Evolutionary conservation across 148 eudicot genomes (phyloP), one percentile per base, ranked within the genome.

Genomic region (Suaeda aralocaspica): DNA sequence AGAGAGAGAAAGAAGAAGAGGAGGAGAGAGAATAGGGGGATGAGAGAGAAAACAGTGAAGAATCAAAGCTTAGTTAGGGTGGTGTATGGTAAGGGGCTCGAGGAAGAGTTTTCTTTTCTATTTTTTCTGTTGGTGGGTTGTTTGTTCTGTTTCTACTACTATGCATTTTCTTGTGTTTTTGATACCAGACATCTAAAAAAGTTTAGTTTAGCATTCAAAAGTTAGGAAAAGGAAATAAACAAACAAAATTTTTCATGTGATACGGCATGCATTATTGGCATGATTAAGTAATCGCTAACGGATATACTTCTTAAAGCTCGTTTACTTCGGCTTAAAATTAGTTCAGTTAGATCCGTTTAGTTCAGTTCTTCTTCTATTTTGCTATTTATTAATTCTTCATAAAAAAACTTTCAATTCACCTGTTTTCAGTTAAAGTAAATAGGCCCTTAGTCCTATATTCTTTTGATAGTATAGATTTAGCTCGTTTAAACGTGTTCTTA

Each of bases 11-110:
- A 8, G 58, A 42, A n/a, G 67, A 25, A 53, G 26, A 52, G 44
- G 55, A 60, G 11, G 16, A 65, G 41, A 51, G n/a, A 36, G 46
- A 24, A 13, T n/a, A 22, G 31, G 36, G 67, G 36, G 50, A 42
- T n/a, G 55, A 57, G 72, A 71, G 59, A 56, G 34, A 45, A 73
- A 61, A 64, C 52, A 64, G 66, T n/a, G 69, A 68, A 69, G 79
- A 72, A 71, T 67, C 72, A 39, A 70, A 58, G 64, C 51, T 48
- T 46, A 71, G 71, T 2, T 21, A 48, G 56, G 66, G 41, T 34
- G 66, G 74, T n/a, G n/a, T n/a, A 33, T 45, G 69, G 76, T 56
- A 72, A 79, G 90, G 90, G 94, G 94, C 90, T 89, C 94, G 89
- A 89, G 94, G 77, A 74, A 72, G 80, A 68, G 70, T 52, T 44